Base-by-base conservation (phyloP, 2,329 filamentous ascomycete genomes). In the Colletotrichum abscissum region DNA sequence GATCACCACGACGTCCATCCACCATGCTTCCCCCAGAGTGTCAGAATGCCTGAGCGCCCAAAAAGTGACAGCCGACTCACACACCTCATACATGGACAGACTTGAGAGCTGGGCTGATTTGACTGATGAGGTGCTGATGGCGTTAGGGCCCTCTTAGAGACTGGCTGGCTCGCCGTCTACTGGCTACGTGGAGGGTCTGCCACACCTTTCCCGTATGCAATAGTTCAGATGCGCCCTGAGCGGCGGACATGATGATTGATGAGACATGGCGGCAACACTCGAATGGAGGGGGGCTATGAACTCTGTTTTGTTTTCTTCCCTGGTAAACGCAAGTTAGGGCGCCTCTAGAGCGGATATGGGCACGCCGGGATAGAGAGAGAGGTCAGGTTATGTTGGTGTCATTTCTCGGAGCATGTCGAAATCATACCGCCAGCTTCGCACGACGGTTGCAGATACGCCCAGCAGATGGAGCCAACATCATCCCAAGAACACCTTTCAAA, bases 221-320 rank as follows among this genome's bases (percentile, higher is more conserved):
- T 70, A 63, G 67, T 73, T 57, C 67, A 58, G 67, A 70, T 73
- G 70, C 56, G 60, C 60, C 67, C 71, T 71, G 71, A 73, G 71
- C 67, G 59, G 54, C 58, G 57, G 11, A 63, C 60, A 73, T 65
- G 56, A 70, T 56, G 71, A 65, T 70, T 62, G 60, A 70, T 60
- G 71, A 65, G 71, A 73, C 71, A 70, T 71, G 67, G 71, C 60
- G 71, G 56, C 65, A 73, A 56, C 67, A 65, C 56, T 70, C 46
- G 55, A 55, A 38, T n/a, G 57, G 55, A 54, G 65, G 70, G 60
- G 55, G 60, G 71, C 67, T 70, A 56, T 70, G 67, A 70, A 70
- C 71, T 73, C 56, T 70, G 70, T 70, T 72, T 64, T 60, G 46
- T 55, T 63, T 63, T 58, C 30, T 63, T 55, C 46, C 30, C 33